Evolutionary conservation across 1,284 basidiomycete species (phyloP), one percentile per base, ranked within the genome.

Genomic region (Caloboletus inedulis): DNA sequence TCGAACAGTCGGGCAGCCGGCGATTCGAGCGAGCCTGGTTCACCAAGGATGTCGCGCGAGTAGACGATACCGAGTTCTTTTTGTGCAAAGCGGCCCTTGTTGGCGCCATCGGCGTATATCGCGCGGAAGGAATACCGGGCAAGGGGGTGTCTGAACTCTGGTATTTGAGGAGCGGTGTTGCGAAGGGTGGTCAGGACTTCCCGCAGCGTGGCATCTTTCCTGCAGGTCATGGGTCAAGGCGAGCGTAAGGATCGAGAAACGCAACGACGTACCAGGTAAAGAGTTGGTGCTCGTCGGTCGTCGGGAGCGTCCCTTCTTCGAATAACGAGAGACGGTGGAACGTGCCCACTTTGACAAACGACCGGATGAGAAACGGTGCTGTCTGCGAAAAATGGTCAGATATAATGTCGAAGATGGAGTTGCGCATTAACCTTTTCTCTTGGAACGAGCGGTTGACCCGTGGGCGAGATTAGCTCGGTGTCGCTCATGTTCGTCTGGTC

Each of bases 11-110:
- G 77, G 2, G 84, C 74, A 2, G 85, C 84, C 4, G 81, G 72
- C 12, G 67, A 65, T 45, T 74, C 73, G 30, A 87, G 66, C 2
- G 81, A 69, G 34, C 87, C 87, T 7, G 86, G 84, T 64, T 87
- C 85, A 48, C 89, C 87, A 4, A 89, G 78, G 58, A 90, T 85
- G 69, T 91, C 89, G 56, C 87, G 82, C 30, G 87, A 86, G 67
- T 87, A 87, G 39, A 91, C 84, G 60, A 79, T 80, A 19, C 89
- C 89, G 39, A 91, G 78, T 41, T 91, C 88, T 70, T 89, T 89
- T 63, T 81, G 78, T 0, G 82, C 71, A 58, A 83, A 85, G 18
- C 79, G 78, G 6, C 88, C 88, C 59, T 84, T 82, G 62, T 79
- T 81, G 7, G 77, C 74, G 9, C 84, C 73, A 66, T 91, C 89